Evolutionary conservation across 176 grass and related monocot genomes (phyloP).

Genomic region (Aegilops speltoides): DNA sequence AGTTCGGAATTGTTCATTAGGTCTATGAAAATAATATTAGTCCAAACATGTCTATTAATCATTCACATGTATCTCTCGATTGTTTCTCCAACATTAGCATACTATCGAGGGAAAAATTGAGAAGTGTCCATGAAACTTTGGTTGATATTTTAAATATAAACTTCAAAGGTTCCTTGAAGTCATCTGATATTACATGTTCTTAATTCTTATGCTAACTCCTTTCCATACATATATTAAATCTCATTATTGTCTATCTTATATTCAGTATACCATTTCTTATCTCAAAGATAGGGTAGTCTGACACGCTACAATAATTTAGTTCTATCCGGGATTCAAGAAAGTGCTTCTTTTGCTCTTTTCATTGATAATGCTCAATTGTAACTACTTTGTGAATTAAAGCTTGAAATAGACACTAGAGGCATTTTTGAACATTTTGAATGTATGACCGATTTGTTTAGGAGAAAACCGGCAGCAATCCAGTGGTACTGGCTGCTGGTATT

Average conservation of each 20-base stretch:
- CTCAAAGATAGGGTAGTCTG: neutral
- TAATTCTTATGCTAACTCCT: neutral
- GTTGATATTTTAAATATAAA: neutral
- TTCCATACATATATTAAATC: neutral
- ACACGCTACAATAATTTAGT: neutral
- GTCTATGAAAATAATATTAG: neutral
- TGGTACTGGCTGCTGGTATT: neutral
- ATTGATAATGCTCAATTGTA: neutral
- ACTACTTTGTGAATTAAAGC: neutral
- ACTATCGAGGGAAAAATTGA: neutral
- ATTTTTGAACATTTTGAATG: neutral
- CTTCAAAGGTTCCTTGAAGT: neutral
- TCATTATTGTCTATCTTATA: neutral
- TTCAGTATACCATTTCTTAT: neutral
- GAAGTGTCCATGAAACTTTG: neutral
- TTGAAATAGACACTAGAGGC: neutral
- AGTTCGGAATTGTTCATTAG: neutral
- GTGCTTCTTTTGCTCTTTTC: neutral
- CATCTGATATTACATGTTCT: neutral
- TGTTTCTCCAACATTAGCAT: neutral
- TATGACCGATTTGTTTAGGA: neutral
- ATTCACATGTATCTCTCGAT: conserved; percentile 8
- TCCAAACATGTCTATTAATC: neutral
- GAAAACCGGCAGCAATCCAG: neutral
- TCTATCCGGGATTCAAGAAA: neutral